These are phyloP conservation scores for Astraeus odoratus DNA, from an alignment of 768 basidiomycete genomes.

Conservation along the genomic window DNA sequence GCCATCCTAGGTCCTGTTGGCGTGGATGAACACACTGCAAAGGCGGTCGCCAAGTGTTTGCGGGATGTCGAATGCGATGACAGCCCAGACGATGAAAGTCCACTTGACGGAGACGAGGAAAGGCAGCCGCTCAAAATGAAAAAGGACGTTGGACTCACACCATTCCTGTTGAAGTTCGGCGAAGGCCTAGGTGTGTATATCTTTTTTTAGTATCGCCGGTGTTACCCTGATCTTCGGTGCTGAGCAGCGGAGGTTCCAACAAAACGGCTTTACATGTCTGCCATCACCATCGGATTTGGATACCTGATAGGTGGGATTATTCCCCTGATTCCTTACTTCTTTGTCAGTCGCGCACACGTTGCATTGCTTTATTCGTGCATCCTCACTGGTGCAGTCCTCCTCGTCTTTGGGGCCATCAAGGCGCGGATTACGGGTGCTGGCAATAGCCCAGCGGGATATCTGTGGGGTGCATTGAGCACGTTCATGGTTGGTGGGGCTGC, in stretches of 20 bases:
- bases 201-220: conserved; percentile 20
- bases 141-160: conserved; percentile 78
- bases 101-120: conserved; percentile 44
- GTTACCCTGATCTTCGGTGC: neutral
- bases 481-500: conserved; percentile 86
- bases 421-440: conserved; percentile 84
- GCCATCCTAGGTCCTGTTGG: conserved; percentile 86
- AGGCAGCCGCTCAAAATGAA: conserved; percentile 55
- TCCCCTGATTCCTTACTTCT: conserved; percentile 90
- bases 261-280: conserved; percentile 78
- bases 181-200: conserved; percentile 63
- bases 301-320: conserved; percentile 92
- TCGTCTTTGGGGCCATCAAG: conserved; percentile 90
- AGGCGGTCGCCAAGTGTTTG: conserved; percentile 71
- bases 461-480: conserved; percentile 85
- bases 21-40: conserved; percentile 75
- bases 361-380: conserved; percentile 69
- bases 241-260: conserved; percentile 80
- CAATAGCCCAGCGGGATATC: conserved; percentile 54
- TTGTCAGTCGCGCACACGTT: conserved; percentile 61
- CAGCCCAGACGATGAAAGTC: conserved; percentile 8
- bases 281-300: conserved; percentile 91
- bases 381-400: conserved; percentile 77
- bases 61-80: conserved; percentile 55
- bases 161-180: conserved; percentile 96